These are phyloP conservation scores for Kwoniella sp. DNA, from an alignment of 768 basidiomycete genomes.

Conservation along the genomic window DNA sequence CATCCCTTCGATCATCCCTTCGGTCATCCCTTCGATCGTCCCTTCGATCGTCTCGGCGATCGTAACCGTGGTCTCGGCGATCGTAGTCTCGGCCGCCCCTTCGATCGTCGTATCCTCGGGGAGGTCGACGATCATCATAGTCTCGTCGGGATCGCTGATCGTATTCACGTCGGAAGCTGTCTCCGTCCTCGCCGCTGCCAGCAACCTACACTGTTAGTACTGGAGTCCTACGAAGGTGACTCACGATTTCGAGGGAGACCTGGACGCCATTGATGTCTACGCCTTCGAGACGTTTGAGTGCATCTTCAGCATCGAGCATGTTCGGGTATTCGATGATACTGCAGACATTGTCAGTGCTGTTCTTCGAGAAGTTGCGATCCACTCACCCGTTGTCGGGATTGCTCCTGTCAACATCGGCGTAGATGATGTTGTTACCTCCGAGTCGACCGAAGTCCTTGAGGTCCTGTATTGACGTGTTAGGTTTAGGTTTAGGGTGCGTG, in stretches of 20 bases:
- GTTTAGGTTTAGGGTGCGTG: background rate
- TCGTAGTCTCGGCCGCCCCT: slow-evolving; percentile 57
- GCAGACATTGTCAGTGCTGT: slow-evolving; percentile 13
- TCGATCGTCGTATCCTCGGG: slow-evolving; percentile 40
- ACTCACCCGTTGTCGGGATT: slow-evolving; percentile 81
- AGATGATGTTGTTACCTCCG: slow-evolving; percentile 81
- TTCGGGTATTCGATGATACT: slow-evolving; percentile 90
- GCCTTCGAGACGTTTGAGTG: slow-evolving; percentile 82
- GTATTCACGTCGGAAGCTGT: slow-evolving; percentile 13
- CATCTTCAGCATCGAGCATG: slow-evolving; percentile 87
- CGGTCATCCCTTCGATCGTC: slow-evolving; percentile 25
- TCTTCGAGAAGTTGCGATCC: background rate
- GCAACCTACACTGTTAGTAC: slow-evolving; percentile 23
- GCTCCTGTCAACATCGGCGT: slow-evolving; percentile 92
- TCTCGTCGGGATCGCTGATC: slow-evolving; percentile 20
- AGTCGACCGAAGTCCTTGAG: slow-evolving; percentile 96
- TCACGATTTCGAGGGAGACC: slow-evolving; percentile 39
- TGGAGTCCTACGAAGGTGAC: slow-evolving; percentile 59
- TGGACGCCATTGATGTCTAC: slow-evolving; percentile 67
- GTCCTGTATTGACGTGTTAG: slow-evolving; percentile 64
- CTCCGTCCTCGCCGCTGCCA: slow-evolving; percentile 23
- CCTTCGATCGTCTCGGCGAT: slow-evolving; percentile 29
- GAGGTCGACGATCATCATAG: slow-evolving; percentile 51
- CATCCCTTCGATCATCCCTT: slow-evolving; percentile 29
- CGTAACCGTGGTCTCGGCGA: slow-evolving; percentile 34